A percentile compares a stretch with the other conserved stretches of the same genome.
These are phyloP conservation scores for Fusarium marasasianum DNA, from an alignment of 2,329 filamentous ascomycete species.

Conservation along the genomic window DNA sequence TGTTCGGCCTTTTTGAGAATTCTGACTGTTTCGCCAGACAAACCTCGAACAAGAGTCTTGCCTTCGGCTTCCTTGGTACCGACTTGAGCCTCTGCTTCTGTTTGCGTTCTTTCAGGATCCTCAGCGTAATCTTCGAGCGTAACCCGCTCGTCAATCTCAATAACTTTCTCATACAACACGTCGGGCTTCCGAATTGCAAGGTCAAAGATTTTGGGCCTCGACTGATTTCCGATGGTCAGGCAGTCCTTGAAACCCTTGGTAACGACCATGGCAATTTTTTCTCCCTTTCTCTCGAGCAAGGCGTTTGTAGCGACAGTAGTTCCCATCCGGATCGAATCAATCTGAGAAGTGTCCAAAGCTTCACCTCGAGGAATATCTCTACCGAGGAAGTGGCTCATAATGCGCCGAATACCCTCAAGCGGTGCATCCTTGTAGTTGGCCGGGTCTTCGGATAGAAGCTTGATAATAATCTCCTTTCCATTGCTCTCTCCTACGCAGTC, in stretches of 20 bases:
- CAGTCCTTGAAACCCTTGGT: conserved; percentile 91
- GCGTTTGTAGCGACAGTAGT: conserved; percentile 96
- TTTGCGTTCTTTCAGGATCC: conserved; percentile 73
- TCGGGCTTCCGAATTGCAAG: conserved; percentile 87
- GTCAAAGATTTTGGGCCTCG: conserved; percentile 89
- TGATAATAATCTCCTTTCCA: conserved; percentile 83
- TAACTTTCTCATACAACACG: conserved; percentile 82
- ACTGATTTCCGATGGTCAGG: conserved; percentile 89
- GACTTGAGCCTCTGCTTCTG: conserved; percentile 63
- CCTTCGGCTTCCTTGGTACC: conserved; percentile 58
- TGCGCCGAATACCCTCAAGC: conserved; percentile 87
- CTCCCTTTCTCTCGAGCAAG: conserved; percentile 87
- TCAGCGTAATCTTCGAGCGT: conserved; percentile 93
- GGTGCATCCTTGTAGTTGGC: conserved; percentile 91
- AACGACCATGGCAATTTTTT: conserved; percentile 86
- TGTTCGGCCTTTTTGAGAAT: conserved; percentile 70
- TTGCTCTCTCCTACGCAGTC: conserved; percentile 88
- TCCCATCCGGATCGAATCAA: conserved; percentile 94
- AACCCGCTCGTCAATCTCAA: conserved; percentile 92
- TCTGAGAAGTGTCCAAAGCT: conserved; percentile 80
- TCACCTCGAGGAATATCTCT: conserved; percentile 82
- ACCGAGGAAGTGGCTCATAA: conserved; percentile 80
- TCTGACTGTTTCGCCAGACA: conserved; percentile 75
- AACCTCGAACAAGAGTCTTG: conserved; percentile 71
- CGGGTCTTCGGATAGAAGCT: conserved; percentile 89